Percentiles rank a stretch among this genome's conserved stretches.
These are phyloP conservation scores for Trichophyton mentagrophytes DNA, from an alignment of 2,329 filamentous ascomycete species.

Conservation along the genomic window DNA sequence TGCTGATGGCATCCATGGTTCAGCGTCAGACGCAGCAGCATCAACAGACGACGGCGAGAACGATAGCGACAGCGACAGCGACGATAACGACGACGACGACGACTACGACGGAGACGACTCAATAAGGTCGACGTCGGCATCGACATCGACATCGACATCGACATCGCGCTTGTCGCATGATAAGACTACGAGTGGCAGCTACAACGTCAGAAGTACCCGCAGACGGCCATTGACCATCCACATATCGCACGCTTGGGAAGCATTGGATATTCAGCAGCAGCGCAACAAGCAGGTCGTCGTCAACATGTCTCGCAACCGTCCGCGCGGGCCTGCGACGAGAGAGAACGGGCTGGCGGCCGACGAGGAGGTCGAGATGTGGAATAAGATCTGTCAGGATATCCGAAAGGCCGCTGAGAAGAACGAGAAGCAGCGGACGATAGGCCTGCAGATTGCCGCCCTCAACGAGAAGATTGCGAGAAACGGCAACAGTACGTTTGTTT, in stretches of 20 bases:
- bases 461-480: slow-evolving; percentile 34
- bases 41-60: neutral
- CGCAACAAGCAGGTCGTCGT: neutral
- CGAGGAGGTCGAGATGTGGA: slow-evolving; percentile 35
- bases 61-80: slow-evolving; percentile 2
- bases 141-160: too few relatives aligned
- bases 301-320: slow-evolving; percentile 32
- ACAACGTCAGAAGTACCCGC: slow-evolving; percentile 5
- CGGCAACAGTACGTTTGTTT: slow-evolving; percentile 28
- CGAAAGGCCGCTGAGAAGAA: slow-evolving; percentile 34
- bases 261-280: slow-evolving; percentile 13
- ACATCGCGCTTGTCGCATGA: too few relatives aligned
- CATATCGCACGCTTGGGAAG: slow-evolving; percentile 18
- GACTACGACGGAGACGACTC: too few relatives aligned
- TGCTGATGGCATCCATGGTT: slow-evolving; percentile 5
- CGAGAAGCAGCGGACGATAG: slow-evolving; percentile 29
- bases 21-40: neutral
- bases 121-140: too few relatives aligned
- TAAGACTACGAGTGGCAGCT: neutral
- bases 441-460: slow-evolving; percentile 29
- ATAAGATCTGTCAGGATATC: slow-evolving; percentile 31
- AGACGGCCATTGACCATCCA: neutral
- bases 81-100: too few relatives aligned
- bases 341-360: slow-evolving; percentile 34
- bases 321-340: slow-evolving; percentile 26